phyloP scores from a whole-genome alignment of 208 protist genomes.

The Balamuthia mandrillaris region DNA sequence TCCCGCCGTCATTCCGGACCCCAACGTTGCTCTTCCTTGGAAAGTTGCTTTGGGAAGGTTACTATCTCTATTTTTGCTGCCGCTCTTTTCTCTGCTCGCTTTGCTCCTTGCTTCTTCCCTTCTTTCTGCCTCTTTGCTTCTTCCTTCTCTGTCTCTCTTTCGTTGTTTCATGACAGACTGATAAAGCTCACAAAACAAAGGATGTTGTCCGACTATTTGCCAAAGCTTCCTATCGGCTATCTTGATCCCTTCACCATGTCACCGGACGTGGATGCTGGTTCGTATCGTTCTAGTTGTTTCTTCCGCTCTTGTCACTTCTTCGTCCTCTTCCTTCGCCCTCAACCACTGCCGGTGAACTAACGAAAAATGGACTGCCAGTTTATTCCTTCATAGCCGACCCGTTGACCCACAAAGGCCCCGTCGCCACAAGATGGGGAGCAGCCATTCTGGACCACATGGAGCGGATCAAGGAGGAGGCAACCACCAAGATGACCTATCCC shows the following conservation, averaged over 20 bases:
- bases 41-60: not conserved
- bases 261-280: too few species aligned
- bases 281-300: too few species aligned
- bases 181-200: not conserved
- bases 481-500: conserved; percentile 19
- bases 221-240: too few species aligned
- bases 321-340: too few species aligned
- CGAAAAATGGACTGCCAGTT: too few species aligned
- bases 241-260: too few species aligned
- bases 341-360: too few species aligned
- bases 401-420: conserved; percentile 12
- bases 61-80: not conserved
- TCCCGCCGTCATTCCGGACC: conserved; percentile 8
- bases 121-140: too few species aligned
- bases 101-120: not conserved
- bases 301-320: too few species aligned
- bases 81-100: not conserved
- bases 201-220: too few species aligned
- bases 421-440: not conserved
- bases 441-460: not conserved
- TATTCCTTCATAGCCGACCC: not conserved
- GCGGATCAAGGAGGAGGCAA: not conserved
- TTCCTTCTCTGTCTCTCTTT: not conserved
- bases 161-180: not conserved
- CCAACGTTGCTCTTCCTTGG: not conserved